Conservation (phyloP, 2,329 filamentous ascomycete species). For the Pseudocercospora pini-densiflorae region DNA sequence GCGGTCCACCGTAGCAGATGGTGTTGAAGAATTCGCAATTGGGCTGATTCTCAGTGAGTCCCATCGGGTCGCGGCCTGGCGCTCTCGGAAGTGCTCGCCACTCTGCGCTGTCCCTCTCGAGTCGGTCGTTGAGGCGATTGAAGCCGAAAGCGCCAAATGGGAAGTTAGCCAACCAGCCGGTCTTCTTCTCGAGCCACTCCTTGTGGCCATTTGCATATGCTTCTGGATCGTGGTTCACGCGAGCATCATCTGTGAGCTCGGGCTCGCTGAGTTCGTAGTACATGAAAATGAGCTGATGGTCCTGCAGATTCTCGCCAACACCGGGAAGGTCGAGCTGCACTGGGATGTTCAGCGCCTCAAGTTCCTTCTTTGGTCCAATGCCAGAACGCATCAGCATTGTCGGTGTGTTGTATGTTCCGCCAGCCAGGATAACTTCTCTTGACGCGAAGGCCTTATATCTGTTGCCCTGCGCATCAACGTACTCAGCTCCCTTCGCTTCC, state of each 20-base stretch:
- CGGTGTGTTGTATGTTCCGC: slow-evolving; percentile 58
- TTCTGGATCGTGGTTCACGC: slow-evolving; percentile 59
- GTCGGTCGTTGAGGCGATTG: slow-evolving; percentile 64
- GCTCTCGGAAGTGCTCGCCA: slow-evolving; percentile 55
- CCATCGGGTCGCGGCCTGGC: slow-evolving; percentile 66
- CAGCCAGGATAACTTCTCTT: slow-evolving; percentile 41
- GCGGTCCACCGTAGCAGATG: slow-evolving; percentile 65
- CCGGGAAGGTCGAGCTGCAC: slow-evolving; percentile 54
- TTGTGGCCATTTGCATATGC: slow-evolving; percentile 56
- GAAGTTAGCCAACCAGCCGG: slow-evolving; percentile 63
- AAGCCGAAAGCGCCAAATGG: slow-evolving; percentile 68
- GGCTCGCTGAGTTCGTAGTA: slow-evolving; percentile 63
- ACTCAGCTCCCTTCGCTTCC: slow-evolving; percentile 51
- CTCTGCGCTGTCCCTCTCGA: slow-evolving; percentile 55
- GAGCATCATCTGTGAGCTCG: slow-evolving; percentile 60
- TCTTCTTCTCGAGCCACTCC: slow-evolving; percentile 63
- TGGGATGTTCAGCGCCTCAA: slow-evolving; percentile 49
- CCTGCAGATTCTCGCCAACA: slow-evolving; percentile 53
- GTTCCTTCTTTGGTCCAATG: slow-evolving; percentile 53
- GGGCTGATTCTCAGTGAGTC: slow-evolving; percentile 59
- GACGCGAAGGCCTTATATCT: slow-evolving; percentile 42
- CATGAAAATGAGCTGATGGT: slow-evolving; percentile 53
- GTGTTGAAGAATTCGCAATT: slow-evolving; percentile 68
- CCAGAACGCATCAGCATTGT: slow-evolving; percentile 61
- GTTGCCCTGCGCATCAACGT: slow-evolving; percentile 46